These are phyloP conservation scores for Poronia punctata DNA, from an alignment of 495 filamentous ascomycete species.

Conservation along the genomic window DNA sequence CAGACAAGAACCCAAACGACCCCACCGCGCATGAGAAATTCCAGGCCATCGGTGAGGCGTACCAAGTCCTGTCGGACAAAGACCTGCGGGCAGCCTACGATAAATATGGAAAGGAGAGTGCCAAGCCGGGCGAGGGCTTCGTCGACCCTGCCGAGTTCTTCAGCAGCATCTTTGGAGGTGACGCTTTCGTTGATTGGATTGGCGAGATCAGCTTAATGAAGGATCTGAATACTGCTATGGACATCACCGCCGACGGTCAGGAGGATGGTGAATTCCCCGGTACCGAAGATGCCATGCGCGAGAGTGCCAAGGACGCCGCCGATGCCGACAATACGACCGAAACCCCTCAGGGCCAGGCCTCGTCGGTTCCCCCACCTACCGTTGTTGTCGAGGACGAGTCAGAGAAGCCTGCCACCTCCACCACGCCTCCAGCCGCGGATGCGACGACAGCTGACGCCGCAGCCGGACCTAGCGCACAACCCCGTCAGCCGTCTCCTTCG, in stretches of 20 bases:
- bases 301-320: constrained; percentile 36
- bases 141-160: constrained; percentile 98
- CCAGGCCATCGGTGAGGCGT: constrained; percentile 93
- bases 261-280: constrained; percentile 49
- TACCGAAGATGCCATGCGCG: constrained; percentile 39
- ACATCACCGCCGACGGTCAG: constrained; percentile 72
- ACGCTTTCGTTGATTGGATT: constrained; percentile 88
- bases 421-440: neutral
- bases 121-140: constrained; percentile 82
- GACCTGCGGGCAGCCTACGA: constrained; percentile 89
- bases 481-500: constrained; percentile 26
- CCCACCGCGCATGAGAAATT: constrained; percentile 90
- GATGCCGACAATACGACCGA: constrained; percentile 17
- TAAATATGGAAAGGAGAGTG: constrained; percentile 90
- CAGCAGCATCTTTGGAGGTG: constrained; percentile 94
- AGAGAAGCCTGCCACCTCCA: constrained; percentile 13
- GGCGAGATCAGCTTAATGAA: constrained; percentile 91
- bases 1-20: constrained; percentile 97
- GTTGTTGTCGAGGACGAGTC: constrained; percentile 42
- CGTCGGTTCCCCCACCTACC: constrained; percentile 21
- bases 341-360: no score
- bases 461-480: constrained; percentile 14
- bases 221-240: constrained; percentile 83
- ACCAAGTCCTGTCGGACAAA: constrained; percentile 87
- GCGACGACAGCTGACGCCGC: constrained; percentile 12